Conservation (phyloP, 1,284 basidiomycete species). For the Cutaneotrichosporon sp. region DNA sequence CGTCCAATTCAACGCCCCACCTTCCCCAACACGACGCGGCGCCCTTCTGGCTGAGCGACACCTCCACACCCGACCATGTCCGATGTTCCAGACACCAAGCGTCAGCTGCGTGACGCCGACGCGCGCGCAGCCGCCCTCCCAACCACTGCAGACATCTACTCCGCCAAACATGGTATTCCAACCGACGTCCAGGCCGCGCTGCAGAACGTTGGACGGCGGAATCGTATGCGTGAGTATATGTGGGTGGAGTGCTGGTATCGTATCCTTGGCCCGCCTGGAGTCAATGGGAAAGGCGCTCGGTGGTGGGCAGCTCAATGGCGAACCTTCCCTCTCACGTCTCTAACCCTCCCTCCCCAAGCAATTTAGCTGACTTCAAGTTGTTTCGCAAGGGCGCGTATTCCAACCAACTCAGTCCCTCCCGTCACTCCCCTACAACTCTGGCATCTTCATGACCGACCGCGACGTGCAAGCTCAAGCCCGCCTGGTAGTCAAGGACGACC, state of each 20-base stretch:
- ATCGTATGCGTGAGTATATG: conserved; percentile 31
- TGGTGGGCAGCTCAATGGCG: no score
- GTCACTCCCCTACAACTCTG: conserved; percentile 12
- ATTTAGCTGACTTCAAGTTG: conserved; percentile 9
- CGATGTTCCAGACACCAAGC: conserved; percentile 17
- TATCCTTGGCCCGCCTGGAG: no score
- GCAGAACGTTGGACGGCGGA: conserved; percentile 32
- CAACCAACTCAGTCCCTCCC: conserved; percentile 36
- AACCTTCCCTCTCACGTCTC: no score
- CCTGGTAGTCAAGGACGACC: conserved; percentile 31
- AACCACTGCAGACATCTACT: conserved; percentile 39
- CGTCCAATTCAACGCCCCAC: neutral
- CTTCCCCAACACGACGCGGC: no score
- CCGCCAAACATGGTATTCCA: conserved; percentile 32
- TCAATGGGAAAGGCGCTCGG: no score
- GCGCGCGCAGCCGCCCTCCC: conserved; percentile 8
- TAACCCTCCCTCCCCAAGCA: neutral
- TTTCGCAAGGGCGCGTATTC: conserved; percentile 28
- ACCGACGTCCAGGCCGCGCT: conserved; percentile 28
- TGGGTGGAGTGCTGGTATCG: no score
- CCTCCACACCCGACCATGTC: conserved; percentile 5
- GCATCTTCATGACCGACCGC: conserved; percentile 23
- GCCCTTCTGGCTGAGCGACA: no score
- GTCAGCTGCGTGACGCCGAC: conserved; percentile 19
- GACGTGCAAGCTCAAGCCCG: conserved; percentile 20